These are phyloP conservation scores for Leptomonas pyrrhocoris DNA, from an alignment of 208 protist genomes.

Conservation along the genomic window DNA sequence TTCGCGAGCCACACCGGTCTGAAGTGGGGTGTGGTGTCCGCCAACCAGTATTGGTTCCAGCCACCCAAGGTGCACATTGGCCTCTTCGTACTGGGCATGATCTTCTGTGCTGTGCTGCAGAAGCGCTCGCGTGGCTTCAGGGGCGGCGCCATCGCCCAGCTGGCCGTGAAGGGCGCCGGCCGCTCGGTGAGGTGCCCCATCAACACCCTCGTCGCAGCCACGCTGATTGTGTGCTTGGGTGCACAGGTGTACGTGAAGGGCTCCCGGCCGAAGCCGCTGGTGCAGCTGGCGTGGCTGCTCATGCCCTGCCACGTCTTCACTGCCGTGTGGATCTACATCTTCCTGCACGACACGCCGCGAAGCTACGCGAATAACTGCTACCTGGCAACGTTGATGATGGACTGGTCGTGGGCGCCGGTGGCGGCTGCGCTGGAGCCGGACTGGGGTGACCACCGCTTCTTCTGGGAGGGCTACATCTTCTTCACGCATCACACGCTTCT, in stretches of 20 bases:
- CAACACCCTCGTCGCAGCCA: constrained; percentile 43
- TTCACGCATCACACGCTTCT: constrained; percentile 64
- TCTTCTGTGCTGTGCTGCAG: constrained; percentile 38
- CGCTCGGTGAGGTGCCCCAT: constrained; percentile 38
- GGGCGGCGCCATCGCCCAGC: constrained; percentile 12
- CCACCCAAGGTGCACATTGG: constrained; percentile 67
- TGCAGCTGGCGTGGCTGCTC: constrained; percentile 82
- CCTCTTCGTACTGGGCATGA: constrained; percentile 43
- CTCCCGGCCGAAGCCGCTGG: constrained; percentile 50
- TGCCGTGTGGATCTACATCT: constrained; percentile 52
- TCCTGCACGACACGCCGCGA: constrained; percentile 31
- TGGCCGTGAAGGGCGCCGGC: constrained; percentile 15
- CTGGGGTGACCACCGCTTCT: constrained; percentile 66
- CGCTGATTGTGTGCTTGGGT: constrained; percentile 45
- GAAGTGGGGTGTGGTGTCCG: constrained; percentile 52
- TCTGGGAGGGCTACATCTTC: constrained; percentile 59
- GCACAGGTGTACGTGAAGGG: constrained; percentile 58
- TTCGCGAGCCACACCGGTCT: constrained; percentile 50
- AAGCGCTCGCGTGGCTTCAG: constrained; percentile 40
- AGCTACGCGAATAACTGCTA: constrained; percentile 61
- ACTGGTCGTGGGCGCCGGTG: constrained; percentile 58
- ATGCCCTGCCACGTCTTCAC: constrained; percentile 86
- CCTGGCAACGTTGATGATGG: constrained; percentile 59
- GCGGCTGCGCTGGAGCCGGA: constrained; percentile 48
- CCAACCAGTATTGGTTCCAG: constrained; percentile 61